Conservation (phyloP, 2,329 filamentous ascomycete genomes). For the Lasiodiplodia hormozganensis region DNA sequence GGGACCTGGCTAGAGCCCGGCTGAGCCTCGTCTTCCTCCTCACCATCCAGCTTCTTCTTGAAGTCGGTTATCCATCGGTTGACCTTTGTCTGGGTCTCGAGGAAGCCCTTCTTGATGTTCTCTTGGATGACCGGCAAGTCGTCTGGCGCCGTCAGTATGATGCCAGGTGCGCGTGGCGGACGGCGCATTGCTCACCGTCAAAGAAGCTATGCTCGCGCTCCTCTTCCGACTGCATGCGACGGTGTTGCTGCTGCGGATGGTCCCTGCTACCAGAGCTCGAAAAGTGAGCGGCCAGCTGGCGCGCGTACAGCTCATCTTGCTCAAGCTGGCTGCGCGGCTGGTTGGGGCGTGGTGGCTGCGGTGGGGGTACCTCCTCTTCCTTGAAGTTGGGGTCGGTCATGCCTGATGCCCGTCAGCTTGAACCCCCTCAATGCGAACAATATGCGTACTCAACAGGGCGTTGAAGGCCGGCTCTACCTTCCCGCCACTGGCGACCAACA, state of each 20-base stretch:
- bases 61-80: conserved; percentile 91
- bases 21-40: conserved; percentile 71
- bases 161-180: not conserved
- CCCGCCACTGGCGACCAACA: conserved; percentile 84
- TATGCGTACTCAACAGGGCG: conserved; percentile 76
- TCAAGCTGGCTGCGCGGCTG: conserved; percentile 79
- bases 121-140: conserved; percentile 92
- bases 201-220: conserved; percentile 85
- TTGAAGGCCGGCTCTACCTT: conserved; percentile 94
- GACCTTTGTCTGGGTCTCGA: conserved; percentile 91
- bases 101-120: conserved; percentile 91
- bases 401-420: conserved; percentile 41
- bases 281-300: conserved; percentile 92
- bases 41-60: conserved; percentile 92
- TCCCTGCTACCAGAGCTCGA: conserved; percentile 50
- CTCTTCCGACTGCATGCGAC: conserved; percentile 56
- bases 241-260: conserved; percentile 34
- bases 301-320: conserved; percentile 88
- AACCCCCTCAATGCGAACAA: conserved; percentile 3
- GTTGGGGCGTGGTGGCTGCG: conserved; percentile 78
- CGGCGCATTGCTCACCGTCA: conserved; percentile 62
- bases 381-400: conserved; percentile 63
- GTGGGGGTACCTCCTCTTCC: conserved; percentile 65
- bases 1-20: conserved; percentile 51
- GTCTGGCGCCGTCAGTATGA: conserved; percentile 58